Evolutionary conservation across 2,329 filamentous ascomycete species (phyloP), one percentile per base, ranked within the genome.

Genomic region (Setomelanomma holmii): DNA sequence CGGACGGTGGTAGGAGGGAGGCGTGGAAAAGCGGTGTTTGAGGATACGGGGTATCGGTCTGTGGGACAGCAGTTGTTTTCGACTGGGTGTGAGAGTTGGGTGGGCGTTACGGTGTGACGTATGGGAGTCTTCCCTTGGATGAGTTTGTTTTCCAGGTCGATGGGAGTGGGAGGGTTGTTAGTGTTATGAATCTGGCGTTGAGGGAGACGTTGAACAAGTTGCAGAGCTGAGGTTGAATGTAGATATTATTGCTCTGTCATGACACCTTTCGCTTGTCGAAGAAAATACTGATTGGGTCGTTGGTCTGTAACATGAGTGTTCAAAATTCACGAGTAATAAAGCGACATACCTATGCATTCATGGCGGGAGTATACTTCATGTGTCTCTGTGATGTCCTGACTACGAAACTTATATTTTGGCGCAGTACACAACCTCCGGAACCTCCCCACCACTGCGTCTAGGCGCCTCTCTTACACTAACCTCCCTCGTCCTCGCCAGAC

Each of bases 401-500:
- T n/a, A n/a, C n/a, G n/a, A n/a, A 3, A 34, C 17, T 51, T 10
- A 64, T 1, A 71, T 40, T 47, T 64, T 70, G 1, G 69, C 69
- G 20, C 65, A 66, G 33, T 68, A 72, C 22, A 56, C 63, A 45
- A 66, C 61, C 19, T 59, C 61, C 1, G 69, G 69, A n/a, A 72
- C 63, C 41, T 67, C 61, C 0, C 69, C 68, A 6, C 63, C 68
- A 45, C 66, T 66, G 35, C 64, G 56, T 19, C 59, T 63, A 6
- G 68, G 66, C 14, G 59, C 49, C 11, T 97, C 93, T 78, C 98
- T 96, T 60, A 95, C 89, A 1, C 96, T 93, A 40, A 98, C 75
- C 76, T 98, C 95, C 46, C 93, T 85, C 24, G 95, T 98, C 61
- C 95, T 83, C 33, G 92, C 92, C 65, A 98, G 81, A 68, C 90